Conservation (phyloP, 2,329 filamentous ascomycete genomes). For the Fusarium torreyae region DNA sequence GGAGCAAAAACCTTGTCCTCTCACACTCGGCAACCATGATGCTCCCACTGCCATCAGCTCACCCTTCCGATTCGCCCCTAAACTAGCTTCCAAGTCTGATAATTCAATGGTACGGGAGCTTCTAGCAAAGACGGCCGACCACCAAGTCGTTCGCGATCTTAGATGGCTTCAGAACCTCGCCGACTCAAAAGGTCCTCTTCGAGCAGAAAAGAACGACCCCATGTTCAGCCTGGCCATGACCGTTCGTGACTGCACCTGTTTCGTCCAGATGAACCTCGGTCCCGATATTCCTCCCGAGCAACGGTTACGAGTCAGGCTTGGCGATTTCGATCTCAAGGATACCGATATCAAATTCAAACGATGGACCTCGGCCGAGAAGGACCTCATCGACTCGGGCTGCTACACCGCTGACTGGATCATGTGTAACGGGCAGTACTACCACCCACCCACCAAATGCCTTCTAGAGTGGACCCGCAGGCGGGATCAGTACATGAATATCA, state of each 20-base stretch:
- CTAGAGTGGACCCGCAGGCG: constrained; percentile 51
- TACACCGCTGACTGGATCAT: constrained; percentile 67
- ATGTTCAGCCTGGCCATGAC: constrained; percentile 82
- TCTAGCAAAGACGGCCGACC: constrained; percentile 52
- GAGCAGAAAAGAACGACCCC: constrained; percentile 57
- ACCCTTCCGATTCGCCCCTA: constrained; percentile 58
- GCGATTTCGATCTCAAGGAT: constrained; percentile 85
- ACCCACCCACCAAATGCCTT: constrained; percentile 56
- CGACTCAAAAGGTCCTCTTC: constrained; percentile 62
- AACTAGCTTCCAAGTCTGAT: constrained; percentile 41
- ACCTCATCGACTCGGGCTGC: constrained; percentile 77
- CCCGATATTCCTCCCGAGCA: constrained; percentile 37
- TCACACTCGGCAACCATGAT: constrained; percentile 72
- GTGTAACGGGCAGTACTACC: constrained; percentile 54
- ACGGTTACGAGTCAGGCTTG: constrained; percentile 72
- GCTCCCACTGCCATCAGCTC: constrained; percentile 61
- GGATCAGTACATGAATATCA: constrained; percentile 42
- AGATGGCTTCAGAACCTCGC: constrained; percentile 58
- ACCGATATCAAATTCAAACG: constrained; percentile 75
- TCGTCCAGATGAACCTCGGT: constrained; percentile 69
- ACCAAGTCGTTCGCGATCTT: constrained; percentile 55
- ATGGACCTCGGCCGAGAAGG: constrained; percentile 76
- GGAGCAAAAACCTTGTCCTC: constrained; percentile 71
- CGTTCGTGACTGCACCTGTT: constrained; percentile 83
- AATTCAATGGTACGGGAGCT: constrained; percentile 38